Evolutionary conservation across 371 early-diverging fungal genomes (phyloP).

Genomic region (Neoconidiobolus thromboides): DNA sequence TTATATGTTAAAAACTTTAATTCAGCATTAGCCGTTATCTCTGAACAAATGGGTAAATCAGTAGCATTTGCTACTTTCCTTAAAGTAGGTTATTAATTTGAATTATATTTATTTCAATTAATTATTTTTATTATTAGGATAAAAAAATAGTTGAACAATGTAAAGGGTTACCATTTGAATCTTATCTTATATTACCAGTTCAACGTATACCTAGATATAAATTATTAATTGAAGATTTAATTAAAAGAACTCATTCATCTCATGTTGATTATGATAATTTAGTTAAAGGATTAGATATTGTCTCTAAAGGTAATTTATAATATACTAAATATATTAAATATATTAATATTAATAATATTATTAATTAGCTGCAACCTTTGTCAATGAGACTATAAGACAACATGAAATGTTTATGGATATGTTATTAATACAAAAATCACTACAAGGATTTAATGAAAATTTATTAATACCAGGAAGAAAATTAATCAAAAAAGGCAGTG

Average conservation of each 20-base stretch:
- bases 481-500: constrained; percentile 31
- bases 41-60: constrained; percentile 14
- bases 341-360: background rate
- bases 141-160: constrained; percentile 22
- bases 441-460: constrained; percentile 28
- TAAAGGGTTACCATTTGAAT: constrained; percentile 39
- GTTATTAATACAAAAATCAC: constrained; percentile 35
- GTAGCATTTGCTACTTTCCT: constrained; percentile 18
- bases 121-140: constrained; percentile 7
- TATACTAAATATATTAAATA: constrained; percentile 15
- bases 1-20: constrained; percentile 28
- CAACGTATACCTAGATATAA: constrained; percentile 66
- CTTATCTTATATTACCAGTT: constrained; percentile 62
- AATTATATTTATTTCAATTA: background rate
- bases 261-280: constrained; percentile 42
- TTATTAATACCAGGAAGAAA: constrained; percentile 42
- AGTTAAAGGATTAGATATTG: constrained; percentile 27
- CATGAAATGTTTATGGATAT: constrained; percentile 49
- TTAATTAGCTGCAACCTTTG: constrained; percentile 34
- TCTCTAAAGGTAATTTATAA: constrained; percentile 20
- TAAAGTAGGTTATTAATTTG: constrained; percentile 12
- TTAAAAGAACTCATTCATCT: constrained; percentile 28
- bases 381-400: constrained; percentile 51
- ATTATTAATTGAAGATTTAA: constrained; percentile 45
- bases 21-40: constrained; percentile 16